phyloP scores from a whole-genome alignment of 2,329 filamentous ascomycete genomes.

The Fusarium bactridioides region DNA sequence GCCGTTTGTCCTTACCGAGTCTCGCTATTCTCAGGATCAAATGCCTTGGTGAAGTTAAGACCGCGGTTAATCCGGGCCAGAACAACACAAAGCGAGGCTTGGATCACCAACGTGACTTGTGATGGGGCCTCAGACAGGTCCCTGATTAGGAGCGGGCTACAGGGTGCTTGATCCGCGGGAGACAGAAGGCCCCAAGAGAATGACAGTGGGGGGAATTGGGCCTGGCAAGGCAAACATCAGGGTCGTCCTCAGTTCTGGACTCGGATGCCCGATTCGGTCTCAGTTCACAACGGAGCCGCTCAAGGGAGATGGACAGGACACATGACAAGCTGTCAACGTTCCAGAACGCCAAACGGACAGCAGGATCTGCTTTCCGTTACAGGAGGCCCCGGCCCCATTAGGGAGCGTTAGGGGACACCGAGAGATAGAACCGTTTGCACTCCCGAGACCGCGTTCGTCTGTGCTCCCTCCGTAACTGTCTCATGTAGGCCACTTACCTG shows the following conservation, averaged over 20 bases:
- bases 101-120: conserved; percentile 36
- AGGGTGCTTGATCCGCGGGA: conserved; percentile 37
- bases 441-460: conserved; percentile 19
- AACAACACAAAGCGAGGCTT: conserved; percentile 36
- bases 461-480: conserved; percentile 24
- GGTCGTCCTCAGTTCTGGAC: conserved; percentile 31
- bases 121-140: conserved; percentile 37
- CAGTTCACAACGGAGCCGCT: conserved; percentile 33
- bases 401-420: conserved; percentile 15
- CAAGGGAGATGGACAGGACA: conserved; percentile 16
- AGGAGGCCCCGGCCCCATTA: conserved; percentile 9
- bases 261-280: conserved; percentile 26
- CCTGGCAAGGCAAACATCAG: conserved; percentile 11
- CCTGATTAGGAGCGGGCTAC: conserved; percentile 37
- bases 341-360: conserved; percentile 35
- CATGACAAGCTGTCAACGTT: conserved; percentile 36
- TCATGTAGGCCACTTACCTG: neutral
- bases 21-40: conserved; percentile 9
- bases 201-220: conserved; percentile 21
- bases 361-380: conserved; percentile 7
- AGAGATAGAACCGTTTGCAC: conserved; percentile 33
- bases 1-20: conserved; percentile 21
- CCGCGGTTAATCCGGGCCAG: conserved; percentile 36
- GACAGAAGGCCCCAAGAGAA: conserved; percentile 26
- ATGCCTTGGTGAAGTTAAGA: conserved; percentile 22